These are phyloP conservation scores for Coniferiporia sulphurascens DNA, from an alignment of 1,284 basidiomycete genomes.

Conservation along the genomic window DNA sequence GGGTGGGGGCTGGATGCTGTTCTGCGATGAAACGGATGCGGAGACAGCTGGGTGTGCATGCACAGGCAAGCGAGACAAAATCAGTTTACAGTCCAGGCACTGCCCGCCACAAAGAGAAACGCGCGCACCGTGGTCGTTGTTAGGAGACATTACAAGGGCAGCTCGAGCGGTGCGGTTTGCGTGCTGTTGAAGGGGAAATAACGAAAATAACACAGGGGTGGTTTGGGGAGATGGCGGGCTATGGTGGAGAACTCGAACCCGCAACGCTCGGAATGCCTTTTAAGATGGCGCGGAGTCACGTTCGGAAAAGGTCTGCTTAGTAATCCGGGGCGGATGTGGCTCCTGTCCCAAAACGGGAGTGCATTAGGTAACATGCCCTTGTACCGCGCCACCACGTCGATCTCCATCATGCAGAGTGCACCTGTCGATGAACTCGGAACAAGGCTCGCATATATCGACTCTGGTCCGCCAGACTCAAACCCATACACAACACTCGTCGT, in stretches of 20 bases:
- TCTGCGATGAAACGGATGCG: not conserved
- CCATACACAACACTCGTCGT: conserved; percentile 7
- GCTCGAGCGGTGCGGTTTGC: not conserved
- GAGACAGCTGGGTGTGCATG: not conserved
- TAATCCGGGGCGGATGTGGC: too few relatives aligned
- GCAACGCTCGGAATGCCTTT: too few relatives aligned
- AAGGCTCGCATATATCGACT: conserved; percentile 9
- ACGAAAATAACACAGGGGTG: not conserved
- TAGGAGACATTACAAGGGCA: not conserved
- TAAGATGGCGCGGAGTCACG: too few relatives aligned
- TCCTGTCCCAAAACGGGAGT: too few relatives aligned
- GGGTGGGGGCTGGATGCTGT: not conserved
- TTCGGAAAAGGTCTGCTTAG: too few relatives aligned
- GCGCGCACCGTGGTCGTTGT: not conserved
- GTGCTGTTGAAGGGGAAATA: not conserved
- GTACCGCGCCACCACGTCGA: not conserved
- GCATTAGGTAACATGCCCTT: not conserved
- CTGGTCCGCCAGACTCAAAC: conserved; percentile 4
- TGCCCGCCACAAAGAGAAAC: not conserved
- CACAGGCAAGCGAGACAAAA: not conserved
- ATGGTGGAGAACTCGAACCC: not conserved
- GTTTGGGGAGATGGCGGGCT: not conserved
- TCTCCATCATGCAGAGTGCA: conserved; percentile 9
- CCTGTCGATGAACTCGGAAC: not conserved
- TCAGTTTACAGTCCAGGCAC: not conserved